Base-by-base conservation (phyloP, 148 eudicot species). In the Rhododendron molle region DNA sequence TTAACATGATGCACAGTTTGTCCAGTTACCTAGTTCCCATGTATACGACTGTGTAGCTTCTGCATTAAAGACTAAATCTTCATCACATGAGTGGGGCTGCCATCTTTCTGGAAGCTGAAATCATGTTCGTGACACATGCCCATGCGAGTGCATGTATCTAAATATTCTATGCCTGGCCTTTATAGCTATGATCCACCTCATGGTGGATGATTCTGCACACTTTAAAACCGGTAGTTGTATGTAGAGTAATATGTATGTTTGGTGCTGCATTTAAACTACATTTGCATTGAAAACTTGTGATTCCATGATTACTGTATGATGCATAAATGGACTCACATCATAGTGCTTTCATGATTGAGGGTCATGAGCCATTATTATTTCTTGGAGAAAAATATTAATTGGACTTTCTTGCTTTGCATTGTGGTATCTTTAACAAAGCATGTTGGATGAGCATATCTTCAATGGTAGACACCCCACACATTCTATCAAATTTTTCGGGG, bases 31-130 rank as follows among this genome's bases (percentile, higher is more conserved):
- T 83, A 46, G 62, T 73, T 32, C 46, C 56, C 34, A 38, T 74
- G n/a, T 84, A 84, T 20, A 54, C 1, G 18, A 36, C 36, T 38
- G 8, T 74, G 30, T 73, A 32, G 86, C 50, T 44, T 52, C 20
- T 26, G 49, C 56, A 21, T 58, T 60, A 21, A 11, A n/a, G 73
- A n/a, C 32, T 34, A 83, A 72, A 49, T 21, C 30, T 21, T 69
- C 60, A 44, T 62, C 62, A 67, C 60, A 38, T 58, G n/a, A 21
- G 47, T 21, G 52, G 23, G 36, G n/a, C 50, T 23, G 11, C 23
- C 52, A 83, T 67, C 77, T 67, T 69, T 34, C 52, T 82, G 23
- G 32, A 36, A 58, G 50, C 49, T 60, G 76, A 65, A 82, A 80
- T 80, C 82, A 80, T 49, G 40, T 28, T 15, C 3, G 1, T 54